Conservation (phyloP, 345 rosid species). For the Euphorbia lathyris region DNA sequence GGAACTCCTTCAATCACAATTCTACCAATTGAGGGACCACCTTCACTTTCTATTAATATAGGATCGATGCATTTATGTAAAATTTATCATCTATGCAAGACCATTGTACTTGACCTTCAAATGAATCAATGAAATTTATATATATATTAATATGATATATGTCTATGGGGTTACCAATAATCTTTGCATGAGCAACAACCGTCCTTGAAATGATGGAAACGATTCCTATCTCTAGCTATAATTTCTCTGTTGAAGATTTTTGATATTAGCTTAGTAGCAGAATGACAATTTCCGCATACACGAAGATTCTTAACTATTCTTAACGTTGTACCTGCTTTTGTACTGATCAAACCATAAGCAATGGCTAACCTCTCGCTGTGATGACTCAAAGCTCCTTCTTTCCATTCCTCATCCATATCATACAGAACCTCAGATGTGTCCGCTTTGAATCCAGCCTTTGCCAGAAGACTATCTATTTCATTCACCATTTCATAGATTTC, state of each 20-base stretch:
- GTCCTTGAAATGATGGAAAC: constrained; percentile 74
- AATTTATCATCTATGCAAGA: constrained; percentile 11
- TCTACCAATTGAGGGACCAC: constrained; percentile 24
- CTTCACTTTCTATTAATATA: constrained; percentile 1
- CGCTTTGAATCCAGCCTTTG: constrained; percentile 53
- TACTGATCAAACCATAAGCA: constrained; percentile 78
- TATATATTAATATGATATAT: background rate
- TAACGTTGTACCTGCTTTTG: constrained; percentile 67
- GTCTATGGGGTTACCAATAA: constrained; percentile 49
- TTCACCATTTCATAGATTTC: constrained; percentile 62
- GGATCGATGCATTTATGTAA: constrained; percentile 9
- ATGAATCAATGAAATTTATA: background rate
- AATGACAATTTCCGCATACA: constrained; percentile 69
- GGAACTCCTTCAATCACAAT: constrained; percentile 53
- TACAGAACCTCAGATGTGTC: constrained; percentile 69
- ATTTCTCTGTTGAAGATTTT: constrained; percentile 74
- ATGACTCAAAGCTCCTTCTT: constrained; percentile 63
- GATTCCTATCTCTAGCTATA: constrained; percentile 70
- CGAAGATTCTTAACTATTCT: constrained; percentile 81
- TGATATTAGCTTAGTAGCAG: constrained; percentile 66
- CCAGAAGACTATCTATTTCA: constrained; percentile 52
- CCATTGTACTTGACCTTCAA: no score
- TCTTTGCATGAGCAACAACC: constrained; percentile 78
- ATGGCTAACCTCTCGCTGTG: constrained; percentile 80
- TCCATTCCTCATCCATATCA: constrained; percentile 75